Evolutionary conservation across 495 filamentous ascomycete genomes (phyloP), one percentile per base, ranked within the genome.

Genomic region (Neurospora sp.): DNA sequence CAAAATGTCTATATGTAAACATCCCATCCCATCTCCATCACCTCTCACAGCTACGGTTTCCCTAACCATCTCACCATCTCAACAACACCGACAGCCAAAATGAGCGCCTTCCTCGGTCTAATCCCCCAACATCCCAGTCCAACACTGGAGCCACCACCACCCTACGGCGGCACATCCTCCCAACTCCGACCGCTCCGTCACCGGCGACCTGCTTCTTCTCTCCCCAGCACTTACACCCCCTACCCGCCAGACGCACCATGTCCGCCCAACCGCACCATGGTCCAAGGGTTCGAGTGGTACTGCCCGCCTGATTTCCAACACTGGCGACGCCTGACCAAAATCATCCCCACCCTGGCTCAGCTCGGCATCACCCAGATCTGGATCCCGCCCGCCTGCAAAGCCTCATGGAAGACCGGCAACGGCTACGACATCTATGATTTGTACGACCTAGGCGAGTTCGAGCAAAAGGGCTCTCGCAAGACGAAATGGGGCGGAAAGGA

Each of bases 251-350:
- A 69, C 66, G 20, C 31, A 27, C 69, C 74, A 69, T 74, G 69
- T 68, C 75, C 78, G 0, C 3, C 61, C 6, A 94, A 94, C 76
- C 75, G 74, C 39, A 89, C 89, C 73, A 87, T 94, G 78, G 77
- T 93, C 72, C 90, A 94, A 79, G 87, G 84, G 5, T 94, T 92
- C 80, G 92, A 94, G 82, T 93, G 92, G 92, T 89, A 94, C 79
- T 82, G 90, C 5, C 90, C 89, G 0, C 84, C 86, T 16, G 88
- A 91, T 76, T 81, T 84, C 27, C 80, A 80, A 20, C 92, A 94
- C 81, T 94, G 89, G 88, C 75, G 79, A 20, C 88, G 90, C 38
- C 86, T 94, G 8, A 79, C 76, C 31, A 73, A 76, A 14, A 82
- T 86, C 11, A 75, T 93, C 3, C 86, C 89, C 1, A 79, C 82